Evolutionary conservation across 805 yeast genomes (phyloP).

Genomic region (Candida gorgasii): DNA sequence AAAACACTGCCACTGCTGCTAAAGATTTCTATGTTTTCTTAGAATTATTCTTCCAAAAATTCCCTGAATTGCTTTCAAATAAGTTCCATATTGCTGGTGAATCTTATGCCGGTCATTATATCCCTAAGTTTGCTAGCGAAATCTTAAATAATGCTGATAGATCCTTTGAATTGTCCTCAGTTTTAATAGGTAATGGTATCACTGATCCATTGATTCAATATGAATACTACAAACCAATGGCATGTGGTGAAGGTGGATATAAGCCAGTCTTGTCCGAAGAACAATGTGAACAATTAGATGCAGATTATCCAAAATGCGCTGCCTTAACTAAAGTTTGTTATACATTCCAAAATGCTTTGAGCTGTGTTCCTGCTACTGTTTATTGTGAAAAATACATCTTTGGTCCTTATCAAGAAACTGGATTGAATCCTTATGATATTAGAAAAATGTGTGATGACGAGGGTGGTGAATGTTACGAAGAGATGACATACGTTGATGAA

Average conservation of each 20-base stretch:
- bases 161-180: slow-evolving; percentile 38
- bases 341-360: slow-evolving; percentile 28
- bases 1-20: slow-evolving; percentile 79
- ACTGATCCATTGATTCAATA: slow-evolving; percentile 44
- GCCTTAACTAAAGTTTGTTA: slow-evolving; percentile 33
- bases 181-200: slow-evolving; percentile 47
- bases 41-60: slow-evolving; percentile 77
- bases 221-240: slow-evolving; percentile 45
- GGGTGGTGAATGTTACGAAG: slow-evolving; percentile 54
- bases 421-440: slow-evolving; percentile 65
- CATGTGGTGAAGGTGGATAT: slow-evolving; percentile 47
- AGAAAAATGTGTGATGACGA: slow-evolving; percentile 51
- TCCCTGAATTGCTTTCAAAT: slow-evolving; percentile 62
- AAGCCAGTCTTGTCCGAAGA: slow-evolving; percentile 35
- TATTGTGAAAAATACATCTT: slow-evolving; percentile 31
- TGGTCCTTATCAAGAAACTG: slow-evolving; percentile 44
- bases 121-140: slow-evolving; percentile 85
- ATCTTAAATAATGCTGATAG: slow-evolving; percentile 66
- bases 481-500: slow-evolving; percentile 48
- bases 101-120: slow-evolving; percentile 92
- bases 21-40: slow-evolving; percentile 84
- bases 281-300: slow-evolving; percentile 35
- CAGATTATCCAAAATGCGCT: slow-evolving; percentile 36
- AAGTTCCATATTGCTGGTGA: slow-evolving; percentile 91
- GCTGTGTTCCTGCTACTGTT: slow-evolving; percentile 43